Base-by-base conservation (phyloP, 176 grass and related monocot genomes). In the Dactylis glomerata region DNA sequence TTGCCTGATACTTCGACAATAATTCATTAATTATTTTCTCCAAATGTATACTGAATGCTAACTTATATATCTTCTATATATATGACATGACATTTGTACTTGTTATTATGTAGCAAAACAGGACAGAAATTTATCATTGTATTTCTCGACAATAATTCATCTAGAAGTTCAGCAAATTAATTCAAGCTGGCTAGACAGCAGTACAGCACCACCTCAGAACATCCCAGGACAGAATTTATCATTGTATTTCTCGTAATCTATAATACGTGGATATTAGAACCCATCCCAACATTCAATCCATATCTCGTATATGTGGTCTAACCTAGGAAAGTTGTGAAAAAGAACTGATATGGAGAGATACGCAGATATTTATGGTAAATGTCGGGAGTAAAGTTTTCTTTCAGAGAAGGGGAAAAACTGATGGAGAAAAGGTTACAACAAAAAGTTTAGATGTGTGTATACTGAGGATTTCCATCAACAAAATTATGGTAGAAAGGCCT, bases 401-500 rank as follows among this genome's bases (percentile, higher is more conserved):
- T 36, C 7, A 11, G 47, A 66, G 61, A 17, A 36, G 45, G 20
- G 30, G 4, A 3, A 2, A 15, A 38, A 72, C 54, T 37, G 37
- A 46, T 83, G 34, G 65, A 80, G 67, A 45, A 66, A 88, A 33
- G 31, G 23, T 45, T 51, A 63, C 13, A 19, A 51, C 5, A 80
- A 20, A 64, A 80, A 68, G 10, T 27, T 51, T 23, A 69, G n/a
- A 37, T 52, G 13, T 68, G 22, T 6, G 1, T 15, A 6, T 30
- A 50, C 15, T 27, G 46, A 77, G 28, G 16, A 56, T 10, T 75
- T 84, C 15, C 20, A 46, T 22, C 62, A 69, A 83, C 17, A 77
- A 75, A 65, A 83, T 82, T 24, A 79, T 73, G 46, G 72, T 79
- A 54, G 28, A 32, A 74, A 44, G 14, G 73, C 20, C 46, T 78